These are phyloP conservation scores for Brettanomyces anomalus DNA, from an alignment of 805 yeast species.

Conservation along the genomic window DNA sequence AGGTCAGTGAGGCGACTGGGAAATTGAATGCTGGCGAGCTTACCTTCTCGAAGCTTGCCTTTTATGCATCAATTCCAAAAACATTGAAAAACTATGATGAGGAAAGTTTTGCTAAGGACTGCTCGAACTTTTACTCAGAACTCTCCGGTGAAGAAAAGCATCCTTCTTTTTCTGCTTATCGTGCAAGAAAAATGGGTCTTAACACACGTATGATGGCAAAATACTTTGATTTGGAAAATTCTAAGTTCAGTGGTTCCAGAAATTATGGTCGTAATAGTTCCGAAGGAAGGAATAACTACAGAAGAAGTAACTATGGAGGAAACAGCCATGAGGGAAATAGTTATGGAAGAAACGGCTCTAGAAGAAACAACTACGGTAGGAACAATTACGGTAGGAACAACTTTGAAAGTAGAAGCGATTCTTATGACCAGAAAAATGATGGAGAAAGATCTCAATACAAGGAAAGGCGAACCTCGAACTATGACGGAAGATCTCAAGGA, in stretches of 20 bases:
- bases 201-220: constrained; percentile 17
- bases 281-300: constrained; percentile 3
- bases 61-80: constrained; percentile 16
- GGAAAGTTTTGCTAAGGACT: constrained; percentile 24
- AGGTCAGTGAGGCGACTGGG: constrained; percentile 25
- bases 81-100: constrained; percentile 23
- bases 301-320: constrained; percentile 2
- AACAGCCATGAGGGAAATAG: constrained; percentile 12
- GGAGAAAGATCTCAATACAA: neutral
- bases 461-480: neutral
- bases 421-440: neutral
- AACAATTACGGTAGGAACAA: neutral
- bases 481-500: too few species aligned
- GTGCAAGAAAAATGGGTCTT: constrained; percentile 21
- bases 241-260: neutral
- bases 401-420: neutral
- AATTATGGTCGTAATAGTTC: neutral
- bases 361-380: constrained; percentile 3
- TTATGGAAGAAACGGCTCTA: constrained; percentile 5
- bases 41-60: constrained; percentile 9
- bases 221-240: constrained; percentile 17
- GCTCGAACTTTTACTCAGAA: constrained; percentile 22
- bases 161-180: constrained; percentile 2
- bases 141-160: constrained; percentile 12
- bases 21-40: constrained; percentile 12